Percentiles rank a stretch among this genome's conserved stretches.
phyloP scores from a whole-genome alignment of 768 basidiomycete genomes.

The Mycena filopes region DNA sequence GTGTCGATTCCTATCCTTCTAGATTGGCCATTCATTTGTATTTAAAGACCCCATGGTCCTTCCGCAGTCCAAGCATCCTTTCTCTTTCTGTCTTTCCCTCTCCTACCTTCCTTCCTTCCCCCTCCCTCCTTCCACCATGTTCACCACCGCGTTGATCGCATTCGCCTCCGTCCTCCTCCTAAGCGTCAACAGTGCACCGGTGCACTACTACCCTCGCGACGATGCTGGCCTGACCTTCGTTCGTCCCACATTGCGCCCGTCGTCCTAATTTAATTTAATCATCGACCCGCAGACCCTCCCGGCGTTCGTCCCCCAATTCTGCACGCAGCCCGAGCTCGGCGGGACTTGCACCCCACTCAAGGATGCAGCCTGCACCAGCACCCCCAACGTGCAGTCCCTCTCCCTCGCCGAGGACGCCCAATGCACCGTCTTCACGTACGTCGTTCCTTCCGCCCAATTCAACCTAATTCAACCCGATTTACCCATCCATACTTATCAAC shows the following conservation, averaged over 20 bases:
- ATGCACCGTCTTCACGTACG: neutral
- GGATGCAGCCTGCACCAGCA: constrained; percentile 7
- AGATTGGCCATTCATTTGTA: too few relatives aligned
- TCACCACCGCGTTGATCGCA: constrained; percentile 7
- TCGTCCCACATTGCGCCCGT: too few relatives aligned
- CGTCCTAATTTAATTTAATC: too few relatives aligned
- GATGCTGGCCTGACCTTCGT: too few relatives aligned
- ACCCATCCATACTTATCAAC: too few relatives aligned
- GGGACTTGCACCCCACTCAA: constrained; percentile 14
- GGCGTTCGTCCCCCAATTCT: neutral
- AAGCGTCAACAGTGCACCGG: constrained; percentile 8
- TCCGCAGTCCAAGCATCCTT: neutral
- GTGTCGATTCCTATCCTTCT: too few relatives aligned
- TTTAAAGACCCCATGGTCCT: too few relatives aligned
- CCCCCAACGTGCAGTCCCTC: constrained; percentile 7
- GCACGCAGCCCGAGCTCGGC: neutral
- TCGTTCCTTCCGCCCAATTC: neutral
- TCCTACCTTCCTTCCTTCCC: neutral
- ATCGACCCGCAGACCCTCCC: neutral
- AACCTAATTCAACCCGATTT: too few relatives aligned
- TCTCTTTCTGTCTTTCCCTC: neutral
- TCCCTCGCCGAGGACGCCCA: constrained; percentile 1
- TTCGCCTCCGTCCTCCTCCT: constrained; percentile 3
- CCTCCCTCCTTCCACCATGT: neutral
- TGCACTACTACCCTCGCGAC: neutral